Base-by-base conservation (phyloP, 805 yeast species). In the Starmera dryadoides region DNA sequence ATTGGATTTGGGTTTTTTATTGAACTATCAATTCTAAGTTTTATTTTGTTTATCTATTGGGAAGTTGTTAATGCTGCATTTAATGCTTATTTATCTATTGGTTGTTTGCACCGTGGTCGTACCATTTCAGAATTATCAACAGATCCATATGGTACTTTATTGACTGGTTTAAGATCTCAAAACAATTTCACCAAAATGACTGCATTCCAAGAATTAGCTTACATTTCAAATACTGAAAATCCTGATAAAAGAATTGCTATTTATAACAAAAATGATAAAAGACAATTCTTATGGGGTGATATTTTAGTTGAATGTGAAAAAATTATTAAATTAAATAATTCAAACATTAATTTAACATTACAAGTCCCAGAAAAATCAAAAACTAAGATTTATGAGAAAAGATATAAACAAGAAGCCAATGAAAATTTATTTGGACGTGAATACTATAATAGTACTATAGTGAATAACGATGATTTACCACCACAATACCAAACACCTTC, bases 191-290 rank as follows among this genome's bases (percentile, higher is more conserved):
- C 74, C 1, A 71, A 77, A 42, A 54, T 78, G 42, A 77, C 87
- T 1, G 88, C 91, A 3, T 82, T 77, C 60, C 91, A 84, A 59
- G 93, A 84, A 52, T 63, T 83, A 39, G 82, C 86, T 1, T 79
- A 73, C 49, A 64, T 83, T 35, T 64, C 88, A 7, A 72, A 78
- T 2, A 60, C 76, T 3, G 53, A 64, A 2, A 70, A 72, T 43
- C 46, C 59, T 3, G 68, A 72, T 36, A 62, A 73, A 38, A 68
- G 89, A 54, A 46, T 56, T 22, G 64, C 77, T 4, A 71, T 83
- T 21, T 83, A 77, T 53, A 68, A 68, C 44, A 69, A 71, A 18
- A 65, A 67, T 39, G 61, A 68, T 33, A 71, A 63, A 44, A 62
- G 65, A 38, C 65, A 69, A 2, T 66, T 62, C 44, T 52, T 68